Conservation (phyloP, 768 basidiomycete genomes). For the Leccinum aurantiacum region DNA sequence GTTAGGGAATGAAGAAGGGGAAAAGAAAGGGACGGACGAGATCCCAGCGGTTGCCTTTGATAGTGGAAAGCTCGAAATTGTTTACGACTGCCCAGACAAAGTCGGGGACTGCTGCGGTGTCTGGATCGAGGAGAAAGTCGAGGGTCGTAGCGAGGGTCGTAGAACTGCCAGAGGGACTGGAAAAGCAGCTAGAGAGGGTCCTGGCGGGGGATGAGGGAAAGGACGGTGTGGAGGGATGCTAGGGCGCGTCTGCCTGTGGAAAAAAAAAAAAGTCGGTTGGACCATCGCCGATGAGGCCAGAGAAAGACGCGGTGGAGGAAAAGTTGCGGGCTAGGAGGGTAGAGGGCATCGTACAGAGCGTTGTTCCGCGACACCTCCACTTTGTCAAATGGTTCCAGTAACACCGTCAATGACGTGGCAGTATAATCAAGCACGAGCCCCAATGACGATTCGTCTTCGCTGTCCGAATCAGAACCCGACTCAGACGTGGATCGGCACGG, state of each 20-base stretch:
- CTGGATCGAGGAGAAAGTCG: conserved; percentile 69
- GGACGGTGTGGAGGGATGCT: conserved; percentile 74
- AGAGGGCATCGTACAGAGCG: conserved; percentile 64
- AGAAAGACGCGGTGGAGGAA: conserved; percentile 55
- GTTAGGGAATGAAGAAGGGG: conserved; percentile 2
- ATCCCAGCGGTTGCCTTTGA: conserved; percentile 81
- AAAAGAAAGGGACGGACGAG: conserved; percentile 53
- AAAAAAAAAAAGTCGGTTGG: conserved; percentile 81
- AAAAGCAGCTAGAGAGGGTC: conserved; percentile 69
- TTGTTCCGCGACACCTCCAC: conserved; percentile 70
- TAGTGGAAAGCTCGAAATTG: conserved; percentile 71
- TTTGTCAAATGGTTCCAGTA: conserved; percentile 70
- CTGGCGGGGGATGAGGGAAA: conserved; percentile 80
- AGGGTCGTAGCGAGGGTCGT: conserved; percentile 79
- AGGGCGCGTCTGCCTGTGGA: conserved; percentile 83
- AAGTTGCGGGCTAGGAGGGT: conserved; percentile 67
- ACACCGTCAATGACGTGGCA: conserved; percentile 59
- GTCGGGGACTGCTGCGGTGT: conserved; percentile 46
- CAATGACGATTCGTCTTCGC: conserved; percentile 48
- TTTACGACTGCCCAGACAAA: conserved; percentile 84
- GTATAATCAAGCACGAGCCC: conserved; percentile 64
- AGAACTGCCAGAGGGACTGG: conserved; percentile 59
- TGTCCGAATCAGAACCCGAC: conserved; percentile 50
- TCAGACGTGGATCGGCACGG: conserved; percentile 34
- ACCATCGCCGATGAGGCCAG: conserved; percentile 63